Evolutionary conservation across 2,329 filamentous ascomycete genomes (phyloP).

Genomic region (Talaromyces sp.): DNA sequence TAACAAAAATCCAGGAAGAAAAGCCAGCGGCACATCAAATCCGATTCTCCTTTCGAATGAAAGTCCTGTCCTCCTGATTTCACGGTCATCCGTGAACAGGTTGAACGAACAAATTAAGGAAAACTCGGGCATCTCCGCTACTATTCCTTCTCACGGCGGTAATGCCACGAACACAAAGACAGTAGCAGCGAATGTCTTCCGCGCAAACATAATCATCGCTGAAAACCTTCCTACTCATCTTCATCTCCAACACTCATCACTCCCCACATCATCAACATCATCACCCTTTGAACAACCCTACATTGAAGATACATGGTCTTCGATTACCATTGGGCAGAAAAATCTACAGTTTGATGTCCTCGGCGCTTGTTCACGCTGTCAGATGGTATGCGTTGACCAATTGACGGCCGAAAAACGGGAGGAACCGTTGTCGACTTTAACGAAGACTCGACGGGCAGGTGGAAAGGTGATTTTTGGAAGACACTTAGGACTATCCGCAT

Average conservation of each 20-base stretch:
- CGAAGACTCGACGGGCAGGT: conserved; percentile 77
- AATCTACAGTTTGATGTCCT: conserved; percentile 56
- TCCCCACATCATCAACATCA: not conserved
- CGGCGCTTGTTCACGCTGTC: conserved; percentile 81
- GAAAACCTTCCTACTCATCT: conserved; percentile 39
- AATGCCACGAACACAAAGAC: conserved; percentile 49
- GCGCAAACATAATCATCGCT: conserved; percentile 80
- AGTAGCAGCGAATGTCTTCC: conserved; percentile 72
- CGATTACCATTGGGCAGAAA: conserved; percentile 59
- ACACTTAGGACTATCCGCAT: conserved; percentile 54
- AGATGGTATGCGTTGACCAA: conserved; percentile 96
- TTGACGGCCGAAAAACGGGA: conserved; percentile 70
- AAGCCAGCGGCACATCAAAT: conserved; percentile 33
- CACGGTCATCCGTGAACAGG: conserved; percentile 71
- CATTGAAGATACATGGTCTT: conserved; percentile 74
- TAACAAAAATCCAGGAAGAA: not conserved
- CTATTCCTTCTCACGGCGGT: conserved; percentile 34
- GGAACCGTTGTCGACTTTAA: conserved; percentile 84
- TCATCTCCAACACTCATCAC: not conserved
- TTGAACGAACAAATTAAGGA: conserved; percentile 71
- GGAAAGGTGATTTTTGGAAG: conserved; percentile 88
- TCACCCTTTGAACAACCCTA: conserved; percentile 56
- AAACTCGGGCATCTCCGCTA: conserved; percentile 27
- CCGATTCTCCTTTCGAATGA: conserved; percentile 85
- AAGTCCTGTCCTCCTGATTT: conserved; percentile 84